Evolutionary conservation across 129 eudicot genomes (phyloP), one percentile per base, ranked within the genome.

Genomic region (Rutidosis leptorrhynchoides): DNA sequence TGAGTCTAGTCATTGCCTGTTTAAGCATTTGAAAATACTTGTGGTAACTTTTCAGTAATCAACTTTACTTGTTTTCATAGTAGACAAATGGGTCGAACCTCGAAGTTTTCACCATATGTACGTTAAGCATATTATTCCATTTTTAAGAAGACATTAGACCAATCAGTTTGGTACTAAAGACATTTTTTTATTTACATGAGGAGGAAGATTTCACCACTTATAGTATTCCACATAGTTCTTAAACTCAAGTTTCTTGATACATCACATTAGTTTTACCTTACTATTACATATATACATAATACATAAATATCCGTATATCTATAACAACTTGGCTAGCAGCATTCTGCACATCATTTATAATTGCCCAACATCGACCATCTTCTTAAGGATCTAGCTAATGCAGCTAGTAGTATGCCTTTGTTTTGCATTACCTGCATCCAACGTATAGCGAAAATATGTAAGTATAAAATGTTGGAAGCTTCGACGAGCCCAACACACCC

Each of bases 1-100:
- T 65, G 95, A 86, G 66, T 82, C 97, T 12, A 81, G 40, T 1
- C 14, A 8, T 33, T 33, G 42, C 42, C 14, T 33, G 3, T 33
- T 33, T 33, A 33, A 33, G 12, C 42, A 33, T 33, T 33, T 33
- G 12, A 33, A 8, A 33, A 9, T 33, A 33, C 42, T 9, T 8
- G 12, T 2, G 42, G 14, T 33, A 33, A 33, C 42, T 33, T 33
- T 33, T 33, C 42, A 33, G 11, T 12, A 33, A 33, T 33, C 42
- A 33, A 33, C 2, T 33, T 33, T 8, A 8, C 42, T 33, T 7
- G 42, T 33, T 33, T 33, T 12, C 42, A 33, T 33, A 8, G 2
- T 33, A 2, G 12, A 9, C 42, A 9, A 7, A 33, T 33, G 2
- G 42, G 42, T 40, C 35, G 4, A 42, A 37, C 7, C 23, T 40